Evolutionary conservation across 2,329 filamentous ascomycete genomes (phyloP).

Genomic region (Aaosphaeria arxii): DNA sequence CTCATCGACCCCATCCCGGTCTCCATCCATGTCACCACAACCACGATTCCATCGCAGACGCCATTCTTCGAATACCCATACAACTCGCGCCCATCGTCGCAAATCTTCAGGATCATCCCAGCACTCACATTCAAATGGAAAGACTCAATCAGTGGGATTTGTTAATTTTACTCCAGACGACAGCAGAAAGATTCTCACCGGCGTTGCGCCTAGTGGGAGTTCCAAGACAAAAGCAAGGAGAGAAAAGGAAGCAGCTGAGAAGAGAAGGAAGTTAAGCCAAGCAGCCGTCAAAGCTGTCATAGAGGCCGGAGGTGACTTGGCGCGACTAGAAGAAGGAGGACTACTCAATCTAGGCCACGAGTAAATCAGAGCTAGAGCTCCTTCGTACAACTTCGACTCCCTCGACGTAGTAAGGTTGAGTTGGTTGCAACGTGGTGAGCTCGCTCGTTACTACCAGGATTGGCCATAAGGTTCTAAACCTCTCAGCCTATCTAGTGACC

Average conservation of each 20-base stretch:
- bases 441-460: too few relatives aligned
- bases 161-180: conserved; percentile 89
- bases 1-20: conserved; percentile 15
- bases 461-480: too few relatives aligned
- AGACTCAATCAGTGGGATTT: conserved; percentile 60
- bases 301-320: conserved; percentile 66
- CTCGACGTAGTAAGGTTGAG: too few relatives aligned
- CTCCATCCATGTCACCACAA: conserved; percentile 20
- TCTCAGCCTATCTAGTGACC: too few relatives aligned
- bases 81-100: conserved; percentile 11
- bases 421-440: too few relatives aligned
- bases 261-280: conserved; percentile 65
- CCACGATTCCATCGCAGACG: conserved; percentile 24
- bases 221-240: conserved; percentile 92
- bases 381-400: too few relatives aligned
- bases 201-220: conserved; percentile 86
- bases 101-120: conserved; percentile 15
- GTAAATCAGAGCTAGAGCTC: too few relatives aligned
- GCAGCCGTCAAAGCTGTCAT: conserved; percentile 66
- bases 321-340: conserved; percentile 40
- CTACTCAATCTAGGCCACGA: background rate
- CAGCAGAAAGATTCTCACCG: conserved; percentile 73
- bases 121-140: conserved; percentile 23
- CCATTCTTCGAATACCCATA: conserved; percentile 5
- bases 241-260: conserved; percentile 83